Evolutionary conservation across 179 eudicot species (phyloP), one percentile per base, ranked within the genome.

Genomic region (Sideroxylon spinosum): DNA sequence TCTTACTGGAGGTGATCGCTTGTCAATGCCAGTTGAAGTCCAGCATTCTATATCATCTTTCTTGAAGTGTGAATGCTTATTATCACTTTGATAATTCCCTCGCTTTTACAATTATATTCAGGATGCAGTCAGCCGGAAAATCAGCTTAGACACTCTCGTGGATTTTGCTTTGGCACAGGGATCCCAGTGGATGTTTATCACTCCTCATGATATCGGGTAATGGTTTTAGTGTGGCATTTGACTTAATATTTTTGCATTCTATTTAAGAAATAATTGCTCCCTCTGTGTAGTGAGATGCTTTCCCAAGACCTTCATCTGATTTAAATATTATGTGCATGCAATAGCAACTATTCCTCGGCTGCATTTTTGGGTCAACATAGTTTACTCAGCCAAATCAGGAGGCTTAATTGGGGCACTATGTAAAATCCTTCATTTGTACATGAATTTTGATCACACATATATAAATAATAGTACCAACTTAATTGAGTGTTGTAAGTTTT

Each of bases 41-140:
- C 52, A 44, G 19, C 61, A 4, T 26, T 48, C 37, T 25, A 52
- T 22, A 9, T 72, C 55, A 25, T 25, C 57, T 20, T 49, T n/a
- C 2, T n/a, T 53, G 7, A 55, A 26, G 7, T 76, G 26, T 13
- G 26, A 66, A 7, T 10, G 6, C 50, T 28, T 28, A 28, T 28
- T 28, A 28, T 10, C 9, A 29, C 29, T 76, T 57, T 25, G 20
- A 52, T 44, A 32, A 22, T 63, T 66, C 13, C 32, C 79, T 57
- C 16, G 20, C 71, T 69, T 60, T 76, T 63, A 53, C 37, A 37
- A 52, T 73, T 23, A 71, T 82, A 55, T 79, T 32, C 90, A 95
- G 99, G 99, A 95, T 83, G 98, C 99, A 7, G 97, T 95, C 46
- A 93, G 99, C 88, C 82, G 99, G 80, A 95, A 95, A 90, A 95